Conservation (phyloP, 306 rosid species). For the Vachellia collinsii region DNA sequence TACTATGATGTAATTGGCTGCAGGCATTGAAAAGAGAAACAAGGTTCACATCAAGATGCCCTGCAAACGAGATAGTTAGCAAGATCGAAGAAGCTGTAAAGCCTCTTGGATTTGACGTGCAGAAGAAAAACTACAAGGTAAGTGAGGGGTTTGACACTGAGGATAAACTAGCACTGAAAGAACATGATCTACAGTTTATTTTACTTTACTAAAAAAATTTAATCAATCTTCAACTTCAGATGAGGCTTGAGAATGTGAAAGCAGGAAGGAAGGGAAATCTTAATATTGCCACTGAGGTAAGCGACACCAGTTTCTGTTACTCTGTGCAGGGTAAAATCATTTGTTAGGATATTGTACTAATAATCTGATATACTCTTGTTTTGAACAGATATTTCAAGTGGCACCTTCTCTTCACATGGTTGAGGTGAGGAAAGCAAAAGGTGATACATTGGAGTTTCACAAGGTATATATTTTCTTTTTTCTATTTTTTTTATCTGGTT, state of each 20-base stretch:
- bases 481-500: not conserved
- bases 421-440: slow-evolving; percentile 96
- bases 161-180: not conserved
- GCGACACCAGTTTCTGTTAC: slow-evolving; percentile 8
- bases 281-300: slow-evolving; percentile 95
- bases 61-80: slow-evolving; percentile 85
- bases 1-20: slow-evolving; percentile 15
- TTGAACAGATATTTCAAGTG: slow-evolving; percentile 85
- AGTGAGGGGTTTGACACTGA: slow-evolving; percentile 33
- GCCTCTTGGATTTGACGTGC: slow-evolving; percentile 97
- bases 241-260: slow-evolving; percentile 92
- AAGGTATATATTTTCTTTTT: slow-evolving; percentile 57
- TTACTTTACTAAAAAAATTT: slow-evolving; percentile 16
- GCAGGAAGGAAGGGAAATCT: slow-evolving; percentile 99
- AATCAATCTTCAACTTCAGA: slow-evolving; percentile 46
- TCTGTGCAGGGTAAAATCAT: not conserved
- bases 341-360: slow-evolving; percentile 18
- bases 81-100: slow-evolving; percentile 98
- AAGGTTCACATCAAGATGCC: slow-evolving; percentile 88
- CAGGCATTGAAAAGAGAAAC: slow-evolving; percentile 96
- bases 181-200: slow-evolving; percentile 6
- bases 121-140: slow-evolving; percentile 96
- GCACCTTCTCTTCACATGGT: slow-evolving; percentile 99
- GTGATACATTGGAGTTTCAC: slow-evolving; percentile 97
- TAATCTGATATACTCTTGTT: slow-evolving; percentile 1